Conservation (phyloP, 2,329 filamentous ascomycete genomes). For the Anisogramma anomala region DNA sequence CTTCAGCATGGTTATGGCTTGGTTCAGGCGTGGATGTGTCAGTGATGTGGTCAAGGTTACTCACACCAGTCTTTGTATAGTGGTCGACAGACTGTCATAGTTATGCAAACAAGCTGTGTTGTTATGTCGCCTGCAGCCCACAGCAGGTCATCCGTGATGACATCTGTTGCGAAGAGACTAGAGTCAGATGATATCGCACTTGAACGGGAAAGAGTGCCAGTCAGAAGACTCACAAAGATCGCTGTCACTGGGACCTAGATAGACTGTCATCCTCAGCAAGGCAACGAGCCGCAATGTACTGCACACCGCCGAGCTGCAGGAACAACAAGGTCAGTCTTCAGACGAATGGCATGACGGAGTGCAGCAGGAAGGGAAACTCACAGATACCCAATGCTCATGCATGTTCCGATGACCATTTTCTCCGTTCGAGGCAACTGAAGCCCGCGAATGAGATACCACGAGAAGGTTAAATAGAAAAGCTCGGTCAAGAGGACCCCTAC, state of each 20-base stretch:
- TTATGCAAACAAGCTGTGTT: slow-evolving; percentile 10
- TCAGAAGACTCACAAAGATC: slow-evolving; percentile 5
- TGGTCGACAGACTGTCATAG: slow-evolving; percentile 10
- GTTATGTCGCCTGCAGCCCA: slow-evolving; percentile 11
- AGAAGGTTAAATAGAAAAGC: slow-evolving; percentile 11
- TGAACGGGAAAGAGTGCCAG: background rate
- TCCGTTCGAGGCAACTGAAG: slow-evolving; percentile 11
- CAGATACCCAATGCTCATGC: slow-evolving; percentile 13
- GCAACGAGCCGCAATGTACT: slow-evolving; percentile 4
- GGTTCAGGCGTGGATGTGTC: background rate
- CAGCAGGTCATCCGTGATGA: slow-evolving; percentile 7
- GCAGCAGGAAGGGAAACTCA: too few relatives aligned
- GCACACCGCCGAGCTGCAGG: slow-evolving; percentile 7
- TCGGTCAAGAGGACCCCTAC: slow-evolving; percentile 3
- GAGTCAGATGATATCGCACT: too few relatives aligned
- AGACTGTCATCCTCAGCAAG: background rate
- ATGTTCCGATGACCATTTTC: slow-evolving; percentile 10
- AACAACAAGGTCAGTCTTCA: background rate
- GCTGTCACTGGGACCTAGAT: background rate
- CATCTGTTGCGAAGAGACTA: too few relatives aligned
- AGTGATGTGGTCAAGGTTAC: background rate
- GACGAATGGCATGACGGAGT: too few relatives aligned
- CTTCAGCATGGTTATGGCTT: background rate
- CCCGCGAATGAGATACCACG: slow-evolving; percentile 7
- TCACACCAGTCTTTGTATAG: slow-evolving; percentile 11